Conservation (phyloP, 164 flowering plant genomes). For the Echeveria elegans region DNA sequence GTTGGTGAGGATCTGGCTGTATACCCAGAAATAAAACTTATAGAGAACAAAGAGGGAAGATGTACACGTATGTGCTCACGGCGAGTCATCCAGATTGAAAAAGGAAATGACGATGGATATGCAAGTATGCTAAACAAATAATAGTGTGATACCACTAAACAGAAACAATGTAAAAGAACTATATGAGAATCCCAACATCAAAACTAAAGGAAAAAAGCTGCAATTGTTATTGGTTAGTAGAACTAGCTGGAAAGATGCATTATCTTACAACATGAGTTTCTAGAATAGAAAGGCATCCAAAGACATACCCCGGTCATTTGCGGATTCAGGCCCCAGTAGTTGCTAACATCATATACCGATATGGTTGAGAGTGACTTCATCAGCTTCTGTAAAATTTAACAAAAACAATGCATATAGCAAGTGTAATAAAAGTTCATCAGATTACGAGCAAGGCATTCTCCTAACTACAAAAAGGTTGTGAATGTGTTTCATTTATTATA, state of each 20-base stretch:
- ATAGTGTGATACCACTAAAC: neutral
- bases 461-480: too few relatives aligned
- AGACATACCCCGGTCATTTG: conserved; percentile 82
- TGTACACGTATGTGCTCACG: neutral
- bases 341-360: conserved; percentile 64
- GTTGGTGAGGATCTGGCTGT: neutral
- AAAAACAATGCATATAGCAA: neutral
- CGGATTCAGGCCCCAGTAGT: conserved; percentile 95
- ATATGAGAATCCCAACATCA: too few relatives aligned
- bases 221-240: too few relatives aligned
- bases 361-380: conserved; percentile 34
- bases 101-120: neutral
- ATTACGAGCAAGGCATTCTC: too few relatives aligned
- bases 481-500: too few relatives aligned
- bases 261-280: neutral
- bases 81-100: neutral
- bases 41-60: neutral
- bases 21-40: neutral
- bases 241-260: too few relatives aligned
- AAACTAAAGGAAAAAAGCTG: too few relatives aligned
- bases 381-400: conserved; percentile 33
- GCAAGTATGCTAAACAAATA: too few relatives aligned
- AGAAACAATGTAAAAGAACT: neutral
- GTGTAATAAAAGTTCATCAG: neutral
- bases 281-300: neutral